Evolutionary conservation across 78 protist genomes (phyloP), one percentile per base, ranked within the genome.

Genomic region (Tieghemostelium lacteum): DNA sequence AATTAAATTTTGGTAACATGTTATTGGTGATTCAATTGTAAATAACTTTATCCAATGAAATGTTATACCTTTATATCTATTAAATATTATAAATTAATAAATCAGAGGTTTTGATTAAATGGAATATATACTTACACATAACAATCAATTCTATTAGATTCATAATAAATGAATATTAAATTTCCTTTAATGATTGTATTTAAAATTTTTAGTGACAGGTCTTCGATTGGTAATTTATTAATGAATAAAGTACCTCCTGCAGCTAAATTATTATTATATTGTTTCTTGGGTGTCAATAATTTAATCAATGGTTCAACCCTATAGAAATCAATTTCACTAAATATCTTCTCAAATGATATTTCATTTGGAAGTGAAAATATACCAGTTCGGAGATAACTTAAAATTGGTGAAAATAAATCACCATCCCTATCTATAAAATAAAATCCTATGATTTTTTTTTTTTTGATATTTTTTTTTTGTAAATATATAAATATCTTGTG

Each of bases 381-480:
- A 24, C 86, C 88, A 12, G 88, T 67, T 55, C 88, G 31, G 57
- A 80, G 19, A 39, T 28, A 80, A 54, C 77, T 40, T 26, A 80
- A 64, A 7, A 80, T 80, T 16, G 50, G 57, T 66, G 28, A 33
- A 80, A 80, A 80, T 17, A 67, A 20, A 3, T 65, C 77, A 36
- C 88, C 88, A 80, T 80, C 88, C 22, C 88, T 50, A 42, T 80
- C 88, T 26, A 80, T 80, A 45, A 80, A 80, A 28, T 67, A 67
- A 39, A 55, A 39, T 39, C 88, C 88, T 69, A 45, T 14, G 6
- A 45, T 14, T 14, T 45, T 14, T 14, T 45, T 14, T 14, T 45
- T n/a, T n/a, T n/a, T n/a, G n/a, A 49, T 49, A 49, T 8, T 8
- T 49, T 49, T 49, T 12, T n/a, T 0, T 8, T 36, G 24, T 39